These are phyloP conservation scores for Seminavis robusta DNA, from an alignment of 108 stramenopile genomes.

Conservation along the genomic window DNA sequence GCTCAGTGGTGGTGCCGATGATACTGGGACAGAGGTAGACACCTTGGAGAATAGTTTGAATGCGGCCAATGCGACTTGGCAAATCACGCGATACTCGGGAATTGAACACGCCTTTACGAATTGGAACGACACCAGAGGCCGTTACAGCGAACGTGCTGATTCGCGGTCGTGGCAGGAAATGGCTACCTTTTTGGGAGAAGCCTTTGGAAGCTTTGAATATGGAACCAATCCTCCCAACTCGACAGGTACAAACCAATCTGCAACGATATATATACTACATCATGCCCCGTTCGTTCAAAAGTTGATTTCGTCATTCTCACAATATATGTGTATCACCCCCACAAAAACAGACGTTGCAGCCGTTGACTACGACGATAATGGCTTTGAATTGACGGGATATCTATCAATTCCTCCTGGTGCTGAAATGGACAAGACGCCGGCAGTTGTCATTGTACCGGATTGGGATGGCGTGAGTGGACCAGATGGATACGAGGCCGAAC, in stretches of 20 bases:
- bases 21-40: conserved; percentile 23
- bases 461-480: conserved; percentile 37
- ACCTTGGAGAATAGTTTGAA: conserved; percentile 24
- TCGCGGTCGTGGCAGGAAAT: conserved; percentile 37
- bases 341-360: no score
- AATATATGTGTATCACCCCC: no score
- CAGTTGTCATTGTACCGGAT: conserved; percentile 35
- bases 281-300: no score
- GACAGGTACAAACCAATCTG: no score
- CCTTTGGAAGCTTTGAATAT: conserved; percentile 19
- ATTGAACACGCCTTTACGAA: conserved; percentile 42
- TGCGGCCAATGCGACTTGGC: conserved; percentile 23
- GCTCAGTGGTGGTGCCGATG: conserved; percentile 33
- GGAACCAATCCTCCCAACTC: no score
- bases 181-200: conserved; percentile 17
- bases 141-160: conserved; percentile 41
- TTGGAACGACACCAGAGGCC: conserved; percentile 16
- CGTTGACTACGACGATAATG: no score
- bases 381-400: no score
- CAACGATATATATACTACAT: no score
- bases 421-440: no score
- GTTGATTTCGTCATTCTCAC: no score
- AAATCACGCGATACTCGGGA: conserved; percentile 38
- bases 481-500: conserved; percentile 34
- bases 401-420: no score